These are phyloP conservation scores for Corymbia maculata DNA, from an alignment of 345 rosid species.

Conservation along the genomic window DNA sequence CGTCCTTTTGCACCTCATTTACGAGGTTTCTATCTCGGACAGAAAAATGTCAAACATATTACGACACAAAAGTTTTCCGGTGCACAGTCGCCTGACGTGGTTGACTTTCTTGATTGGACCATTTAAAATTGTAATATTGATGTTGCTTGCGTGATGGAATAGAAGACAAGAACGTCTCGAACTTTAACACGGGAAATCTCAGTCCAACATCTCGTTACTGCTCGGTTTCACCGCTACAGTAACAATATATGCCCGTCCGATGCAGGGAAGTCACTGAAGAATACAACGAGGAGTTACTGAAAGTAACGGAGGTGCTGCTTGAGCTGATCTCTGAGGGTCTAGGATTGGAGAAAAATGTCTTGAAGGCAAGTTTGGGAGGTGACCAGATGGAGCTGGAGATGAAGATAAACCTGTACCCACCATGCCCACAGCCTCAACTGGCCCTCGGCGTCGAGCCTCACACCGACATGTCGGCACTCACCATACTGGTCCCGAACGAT, in stretches of 20 bases:
- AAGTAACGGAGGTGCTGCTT: constrained; percentile 14
- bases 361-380: constrained; percentile 15
- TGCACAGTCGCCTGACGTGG: too few relatives aligned
- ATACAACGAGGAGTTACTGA: constrained; percentile 28
- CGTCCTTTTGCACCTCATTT: too few relatives aligned
- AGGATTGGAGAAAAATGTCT: constrained; percentile 16
- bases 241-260: background rate
- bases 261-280: constrained; percentile 35
- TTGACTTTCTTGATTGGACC: too few relatives aligned
- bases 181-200: too few relatives aligned
- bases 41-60: too few relatives aligned
- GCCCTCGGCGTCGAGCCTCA: constrained; percentile 52
- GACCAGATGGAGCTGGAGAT: constrained; percentile 34
- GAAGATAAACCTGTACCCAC: constrained; percentile 53
- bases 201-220: too few relatives aligned
- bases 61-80: too few relatives aligned
- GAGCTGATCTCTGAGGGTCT: constrained; percentile 34
- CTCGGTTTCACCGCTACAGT: background rate
- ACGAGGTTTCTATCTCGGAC: too few relatives aligned
- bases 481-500: constrained; percentile 33
- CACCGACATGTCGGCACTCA: constrained; percentile 51
- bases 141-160: too few relatives aligned
- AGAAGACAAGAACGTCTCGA: too few relatives aligned
- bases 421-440: constrained; percentile 53
- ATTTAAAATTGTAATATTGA: too few relatives aligned